phyloP scores from a whole-genome alignment of 495 filamentous ascomycete species.

The Neurospora africana region DNA sequence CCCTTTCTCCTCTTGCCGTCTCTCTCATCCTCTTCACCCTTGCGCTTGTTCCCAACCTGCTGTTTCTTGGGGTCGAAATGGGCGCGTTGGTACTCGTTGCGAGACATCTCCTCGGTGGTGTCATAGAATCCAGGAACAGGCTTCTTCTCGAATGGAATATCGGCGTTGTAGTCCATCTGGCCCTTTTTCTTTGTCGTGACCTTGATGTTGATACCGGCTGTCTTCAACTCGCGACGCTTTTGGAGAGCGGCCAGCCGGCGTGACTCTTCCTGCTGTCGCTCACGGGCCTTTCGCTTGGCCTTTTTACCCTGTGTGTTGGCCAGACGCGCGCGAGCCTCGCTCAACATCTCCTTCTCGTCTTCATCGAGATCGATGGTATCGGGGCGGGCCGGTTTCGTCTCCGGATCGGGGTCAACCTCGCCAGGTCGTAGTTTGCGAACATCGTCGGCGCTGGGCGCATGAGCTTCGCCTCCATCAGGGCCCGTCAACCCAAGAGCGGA shows the following conservation, averaged over 20 bases:
- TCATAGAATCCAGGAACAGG: conserved; percentile 89
- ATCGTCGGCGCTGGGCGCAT: conserved; percentile 87
- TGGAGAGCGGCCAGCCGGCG: conserved; percentile 79
- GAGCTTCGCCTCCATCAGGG: conserved; percentile 75
- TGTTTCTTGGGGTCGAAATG: conserved; percentile 92
- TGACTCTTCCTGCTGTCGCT: conserved; percentile 91
- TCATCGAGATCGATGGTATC: conserved; percentile 98
- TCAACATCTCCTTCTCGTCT: conserved; percentile 99
- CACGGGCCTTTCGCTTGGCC: conserved; percentile 93
- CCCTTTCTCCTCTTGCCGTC: conserved; percentile 77
- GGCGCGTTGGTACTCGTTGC: conserved; percentile 79
- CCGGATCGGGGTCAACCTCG: conserved; percentile 90
- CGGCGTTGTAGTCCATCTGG: conserved; percentile 98
- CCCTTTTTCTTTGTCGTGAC: conserved; percentile 85
- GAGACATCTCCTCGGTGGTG: conserved; percentile 64
- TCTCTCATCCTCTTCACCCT: conserved; percentile 74
- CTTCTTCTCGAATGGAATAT: conserved; percentile 93
- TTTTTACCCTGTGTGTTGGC: conserved; percentile 99
- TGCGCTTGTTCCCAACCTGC: conserved; percentile 90
- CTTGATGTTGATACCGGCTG: conserved; percentile 97
- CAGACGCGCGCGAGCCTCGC: conserved; percentile 88
- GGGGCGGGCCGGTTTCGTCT: conserved; percentile 91
- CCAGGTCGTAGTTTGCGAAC: conserved; percentile 82
- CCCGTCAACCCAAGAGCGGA: conserved; percentile 78
- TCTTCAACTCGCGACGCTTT: conserved; percentile 93